Evolutionary conservation across 768 basidiomycete genomes (phyloP).

Genomic region (Russula compacta): DNA sequence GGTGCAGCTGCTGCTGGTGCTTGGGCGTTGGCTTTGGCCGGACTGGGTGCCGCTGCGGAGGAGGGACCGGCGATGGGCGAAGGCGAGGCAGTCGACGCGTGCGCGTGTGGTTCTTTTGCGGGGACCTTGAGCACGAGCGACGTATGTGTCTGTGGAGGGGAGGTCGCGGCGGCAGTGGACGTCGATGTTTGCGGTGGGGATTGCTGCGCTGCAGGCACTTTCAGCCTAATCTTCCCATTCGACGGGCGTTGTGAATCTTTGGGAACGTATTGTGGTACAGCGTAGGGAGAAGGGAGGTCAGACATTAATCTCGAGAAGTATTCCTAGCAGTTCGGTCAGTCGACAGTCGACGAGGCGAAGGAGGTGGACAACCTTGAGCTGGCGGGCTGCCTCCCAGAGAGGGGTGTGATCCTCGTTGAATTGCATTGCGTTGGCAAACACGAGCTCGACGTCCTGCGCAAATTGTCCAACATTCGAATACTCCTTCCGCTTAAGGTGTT

Average conservation of each 20-base stretch:
- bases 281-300: constrained; percentile 58
- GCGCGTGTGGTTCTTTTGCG: background rate
- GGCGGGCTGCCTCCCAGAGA: constrained; percentile 72
- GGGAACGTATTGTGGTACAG: constrained; percentile 48
- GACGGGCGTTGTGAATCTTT: constrained; percentile 36
- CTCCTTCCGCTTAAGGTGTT: constrained; percentile 71
- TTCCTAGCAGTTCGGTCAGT: constrained; percentile 37
- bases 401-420: constrained; percentile 83
- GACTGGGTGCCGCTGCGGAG: constrained; percentile 12
- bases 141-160: constrained; percentile 21
- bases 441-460: constrained; percentile 78
- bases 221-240: constrained; percentile 58
- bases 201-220: constrained; percentile 41
- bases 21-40: constrained; percentile 9
- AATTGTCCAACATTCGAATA: constrained; percentile 63
- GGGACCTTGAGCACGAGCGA: constrained; percentile 21
- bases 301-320: constrained; percentile 69
- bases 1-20: constrained; percentile 15
- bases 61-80: constrained; percentile 20
- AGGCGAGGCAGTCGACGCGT: constrained; percentile 20
- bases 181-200: constrained; percentile 22
- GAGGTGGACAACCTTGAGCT: constrained; percentile 49
- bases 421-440: constrained; percentile 80
- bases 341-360: constrained; percentile 9
- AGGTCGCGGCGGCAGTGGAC: constrained; percentile 22